Percentiles rank a stretch among this genome's conserved stretches.
Evolutionary conservation across 1,284 basidiomycete genomes (phyloP).

Genomic region (Porodaedalea pini): DNA sequence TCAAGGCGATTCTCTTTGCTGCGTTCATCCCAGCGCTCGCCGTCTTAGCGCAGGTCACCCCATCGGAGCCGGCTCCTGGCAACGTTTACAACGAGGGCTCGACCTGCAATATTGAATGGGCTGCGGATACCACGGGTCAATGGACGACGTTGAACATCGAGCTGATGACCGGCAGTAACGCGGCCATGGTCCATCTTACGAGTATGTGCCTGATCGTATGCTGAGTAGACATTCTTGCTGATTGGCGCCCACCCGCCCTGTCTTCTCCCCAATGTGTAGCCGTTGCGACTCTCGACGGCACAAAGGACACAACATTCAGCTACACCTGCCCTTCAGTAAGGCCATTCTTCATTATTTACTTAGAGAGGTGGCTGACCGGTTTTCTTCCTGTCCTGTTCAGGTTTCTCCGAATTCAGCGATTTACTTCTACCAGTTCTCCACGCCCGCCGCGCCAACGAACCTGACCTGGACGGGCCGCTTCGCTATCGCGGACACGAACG

Average conservation of each 20-base stretch:
- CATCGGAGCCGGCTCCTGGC: constrained; percentile 52
- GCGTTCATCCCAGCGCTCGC: constrained; percentile 39
- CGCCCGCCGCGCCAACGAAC: constrained; percentile 34
- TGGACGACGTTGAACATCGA: constrained; percentile 71
- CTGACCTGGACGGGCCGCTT: constrained; percentile 80
- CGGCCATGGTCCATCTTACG: constrained; percentile 63
- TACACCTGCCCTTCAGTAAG: constrained; percentile 68
- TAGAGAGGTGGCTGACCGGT: neutral
- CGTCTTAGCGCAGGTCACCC: constrained; percentile 48
- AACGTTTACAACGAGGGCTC: constrained; percentile 53
- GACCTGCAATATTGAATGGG: constrained; percentile 54
- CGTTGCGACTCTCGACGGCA: constrained; percentile 63
- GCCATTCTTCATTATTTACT: constrained; percentile 7
- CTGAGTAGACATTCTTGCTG: neutral
- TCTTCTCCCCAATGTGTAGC: constrained; percentile 34
- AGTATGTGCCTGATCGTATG: constrained; percentile 42
- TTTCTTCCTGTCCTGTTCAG: constrained; percentile 29
- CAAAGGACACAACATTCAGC: constrained; percentile 41
- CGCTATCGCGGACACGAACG: constrained; percentile 59
- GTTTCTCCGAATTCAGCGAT: constrained; percentile 69
- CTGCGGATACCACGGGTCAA: constrained; percentile 45
- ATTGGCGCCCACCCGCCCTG: neutral
- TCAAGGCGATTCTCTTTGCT: constrained; percentile 38
- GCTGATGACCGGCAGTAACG: constrained; percentile 78
- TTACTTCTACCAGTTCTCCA: constrained; percentile 78